Conservation (phyloP, 2,329 filamentous ascomycete genomes). For the Harringtonia lauricola region DNA sequence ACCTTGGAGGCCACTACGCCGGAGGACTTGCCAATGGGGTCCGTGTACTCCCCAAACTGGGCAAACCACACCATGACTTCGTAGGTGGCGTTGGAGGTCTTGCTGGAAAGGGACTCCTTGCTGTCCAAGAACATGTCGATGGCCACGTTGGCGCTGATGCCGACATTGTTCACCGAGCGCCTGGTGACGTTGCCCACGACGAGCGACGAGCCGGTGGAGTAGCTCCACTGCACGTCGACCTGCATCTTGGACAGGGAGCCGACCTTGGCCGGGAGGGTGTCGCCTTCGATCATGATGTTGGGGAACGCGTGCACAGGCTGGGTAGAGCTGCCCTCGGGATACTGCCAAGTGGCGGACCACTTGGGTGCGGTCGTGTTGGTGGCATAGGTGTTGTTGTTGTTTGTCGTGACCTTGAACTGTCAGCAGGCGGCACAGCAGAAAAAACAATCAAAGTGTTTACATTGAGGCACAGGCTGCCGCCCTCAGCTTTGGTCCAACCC, state of each 20-base stretch:
- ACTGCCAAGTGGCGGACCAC: slow-evolving; percentile 43
- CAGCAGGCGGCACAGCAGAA: too few relatives aligned
- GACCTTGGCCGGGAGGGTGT: slow-evolving; percentile 30
- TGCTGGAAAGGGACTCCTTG: slow-evolving; percentile 16
- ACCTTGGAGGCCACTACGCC: slow-evolving; percentile 22
- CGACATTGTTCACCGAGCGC: slow-evolving; percentile 8
- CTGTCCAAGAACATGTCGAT: slow-evolving; percentile 46
- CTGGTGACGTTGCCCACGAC: too few relatives aligned
- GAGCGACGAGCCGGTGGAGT: too few relatives aligned
- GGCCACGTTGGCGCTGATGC: slow-evolving; percentile 41
- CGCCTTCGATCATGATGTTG: slow-evolving; percentile 35
- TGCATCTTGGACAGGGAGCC: slow-evolving; percentile 25
- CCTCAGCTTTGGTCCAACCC: slow-evolving; percentile 28
- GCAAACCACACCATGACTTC: slow-evolving; percentile 8
- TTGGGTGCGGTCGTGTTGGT: slow-evolving; percentile 32
- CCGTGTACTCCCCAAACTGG: slow-evolving; percentile 1
- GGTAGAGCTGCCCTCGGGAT: slow-evolving; percentile 23
- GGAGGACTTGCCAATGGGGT: slow-evolving; percentile 24
- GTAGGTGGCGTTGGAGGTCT: slow-evolving; percentile 2
- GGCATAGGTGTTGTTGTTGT: slow-evolving; percentile 38
- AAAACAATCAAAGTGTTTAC: slow-evolving; percentile 28
- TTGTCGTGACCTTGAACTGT: slow-evolving; percentile 36
- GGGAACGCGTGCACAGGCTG: slow-evolving; percentile 43
- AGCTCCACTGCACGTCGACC: slow-evolving; percentile 37
- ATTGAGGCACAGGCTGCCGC: slow-evolving; percentile 37